Evolutionary conservation across 352 stramenopile genomes (phyloP).

Genomic region (Pythium diclinum): DNA sequence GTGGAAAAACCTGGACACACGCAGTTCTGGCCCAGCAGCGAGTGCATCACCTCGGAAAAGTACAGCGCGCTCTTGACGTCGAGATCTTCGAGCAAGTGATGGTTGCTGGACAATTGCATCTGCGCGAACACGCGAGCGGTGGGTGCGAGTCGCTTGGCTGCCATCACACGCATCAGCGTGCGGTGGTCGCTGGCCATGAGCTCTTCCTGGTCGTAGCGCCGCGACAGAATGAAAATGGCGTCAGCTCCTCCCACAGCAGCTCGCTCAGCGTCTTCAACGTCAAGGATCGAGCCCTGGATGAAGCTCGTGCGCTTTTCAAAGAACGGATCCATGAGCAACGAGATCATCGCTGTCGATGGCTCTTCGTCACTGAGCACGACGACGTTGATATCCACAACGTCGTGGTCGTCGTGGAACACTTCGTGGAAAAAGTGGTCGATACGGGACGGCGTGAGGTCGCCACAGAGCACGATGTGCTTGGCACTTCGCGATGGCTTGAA

Average conservation of each 20-base stretch:
- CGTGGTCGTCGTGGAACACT: slow-evolving; percentile 86
- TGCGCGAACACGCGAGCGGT: slow-evolving; percentile 61
- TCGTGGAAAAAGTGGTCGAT: slow-evolving; percentile 87
- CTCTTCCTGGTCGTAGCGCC: slow-evolving; percentile 63
- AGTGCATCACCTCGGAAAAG: slow-evolving; percentile 78
- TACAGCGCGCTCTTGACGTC: slow-evolving; percentile 77
- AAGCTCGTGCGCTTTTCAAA: slow-evolving; percentile 83
- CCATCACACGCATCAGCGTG: slow-evolving; percentile 77
- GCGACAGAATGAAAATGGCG: slow-evolving; percentile 79
- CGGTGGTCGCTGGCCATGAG: slow-evolving; percentile 69
- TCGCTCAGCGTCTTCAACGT: slow-evolving; percentile 74
- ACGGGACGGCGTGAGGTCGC: slow-evolving; percentile 72
- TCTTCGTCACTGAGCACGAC: slow-evolving; percentile 77
- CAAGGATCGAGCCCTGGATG: slow-evolving; percentile 75
- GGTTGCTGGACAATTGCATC: slow-evolving; percentile 75
- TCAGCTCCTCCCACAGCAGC: slow-evolving; percentile 58
- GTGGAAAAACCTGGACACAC: slow-evolving; percentile 84
- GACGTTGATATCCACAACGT: slow-evolving; percentile 75
- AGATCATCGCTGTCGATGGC: slow-evolving; percentile 66
- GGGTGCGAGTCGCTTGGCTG: slow-evolving; percentile 62
- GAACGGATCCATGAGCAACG: slow-evolving; percentile 80
- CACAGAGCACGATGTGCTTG: slow-evolving; percentile 80
- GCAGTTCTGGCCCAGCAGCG: slow-evolving; percentile 81
- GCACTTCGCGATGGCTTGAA: slow-evolving; percentile 63
- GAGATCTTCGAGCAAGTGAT: slow-evolving; percentile 69